Base-by-base conservation (phyloP, 352 stramenopile genomes). In the Pilasporangium apinafurcum region DNA sequence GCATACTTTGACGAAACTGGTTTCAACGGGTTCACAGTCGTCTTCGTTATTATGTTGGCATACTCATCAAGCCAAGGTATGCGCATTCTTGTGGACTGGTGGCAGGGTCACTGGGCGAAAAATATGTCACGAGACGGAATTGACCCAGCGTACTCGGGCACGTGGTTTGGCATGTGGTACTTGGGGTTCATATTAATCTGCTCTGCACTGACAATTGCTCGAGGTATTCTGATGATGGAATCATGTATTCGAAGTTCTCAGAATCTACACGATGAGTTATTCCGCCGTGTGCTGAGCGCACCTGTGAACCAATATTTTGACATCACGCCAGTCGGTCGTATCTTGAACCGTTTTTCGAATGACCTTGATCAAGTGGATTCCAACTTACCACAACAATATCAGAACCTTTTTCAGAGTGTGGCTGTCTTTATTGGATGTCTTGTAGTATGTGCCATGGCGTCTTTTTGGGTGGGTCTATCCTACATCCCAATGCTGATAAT, bases 401-500 rank as follows among this genome's bases (percentile, higher is more conserved):
- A 62, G 40, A 53, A 51, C 36, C 27, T 68, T 0, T 51, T 62
- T 29, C 47, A 62, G 37, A 25, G 29, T 3, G 18, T 62, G 33
- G 40, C 51, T 3, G 44, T 62, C 20, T 50, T 65, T 26, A 18
- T 56, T 13, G 50, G 48, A n/a, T 51, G 37, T 18, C 45, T 62
- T 18, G 48, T 68, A 1, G 59, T 68, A 14, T 68, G 59, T 39
- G 59, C 36, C 6, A 27, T 56, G 9, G 47, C 48, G 25, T 58
- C 44, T 2, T 40, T 45, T 12, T 50, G 27, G 26, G 53, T 78
- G 32, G 37, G 46, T 0, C 28, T 72, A 27, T 53, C 68, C 37
- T 62, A 73, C 31, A 49, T 81, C 12, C 84, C 68, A 12, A 51
- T 79, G 17, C 22, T 71, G 3, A n/a, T 48, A 13, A 55, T 85